Conservation (phyloP, 2,329 filamentous ascomycete genomes). For the Neoscytalidium dimidiatum region DNA sequence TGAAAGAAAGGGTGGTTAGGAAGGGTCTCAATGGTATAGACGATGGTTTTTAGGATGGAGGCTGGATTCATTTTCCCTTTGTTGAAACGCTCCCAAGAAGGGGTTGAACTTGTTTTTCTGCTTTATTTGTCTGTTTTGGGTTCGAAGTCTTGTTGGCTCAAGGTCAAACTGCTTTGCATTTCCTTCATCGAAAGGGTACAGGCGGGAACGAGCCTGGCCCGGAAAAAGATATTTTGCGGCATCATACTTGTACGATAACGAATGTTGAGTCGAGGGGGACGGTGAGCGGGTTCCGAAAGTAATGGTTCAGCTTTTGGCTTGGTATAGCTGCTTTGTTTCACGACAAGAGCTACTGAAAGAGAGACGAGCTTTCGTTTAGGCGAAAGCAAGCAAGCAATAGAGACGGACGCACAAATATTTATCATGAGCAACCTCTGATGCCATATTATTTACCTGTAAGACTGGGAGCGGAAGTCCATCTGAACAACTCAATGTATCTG, state of each 20-base stretch:
- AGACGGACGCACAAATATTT: too few species aligned
- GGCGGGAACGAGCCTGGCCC: too few species aligned
- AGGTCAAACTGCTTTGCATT: too few species aligned
- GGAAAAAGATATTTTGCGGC: neutral
- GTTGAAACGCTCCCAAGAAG: too few species aligned
- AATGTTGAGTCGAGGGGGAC: neutral
- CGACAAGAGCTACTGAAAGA: too few species aligned
- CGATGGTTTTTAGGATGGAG: neutral
- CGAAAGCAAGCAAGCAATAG: neutral
- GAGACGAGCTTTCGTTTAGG: neutral
- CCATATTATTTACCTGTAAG: too few species aligned
- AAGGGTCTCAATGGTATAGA: neutral
- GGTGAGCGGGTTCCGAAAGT: neutral
- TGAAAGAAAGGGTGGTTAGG: neutral
- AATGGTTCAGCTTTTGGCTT: neutral
- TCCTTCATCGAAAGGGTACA: too few species aligned
- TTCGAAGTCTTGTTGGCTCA: neutral
- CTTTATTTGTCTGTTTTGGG: neutral
- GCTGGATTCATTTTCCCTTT: neutral
- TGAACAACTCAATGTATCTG: too few species aligned
- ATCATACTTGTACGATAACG: constrained; percentile 1
- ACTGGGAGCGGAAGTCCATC: too few species aligned
- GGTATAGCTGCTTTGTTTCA: neutral
- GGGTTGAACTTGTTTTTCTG: too few species aligned
- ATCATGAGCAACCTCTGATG: too few species aligned